Percentiles rank a stretch among this genome's conserved stretches.
Conservation (phyloP, 2,329 filamentous ascomycete genomes). For the Colletotrichum navitas region DNA sequence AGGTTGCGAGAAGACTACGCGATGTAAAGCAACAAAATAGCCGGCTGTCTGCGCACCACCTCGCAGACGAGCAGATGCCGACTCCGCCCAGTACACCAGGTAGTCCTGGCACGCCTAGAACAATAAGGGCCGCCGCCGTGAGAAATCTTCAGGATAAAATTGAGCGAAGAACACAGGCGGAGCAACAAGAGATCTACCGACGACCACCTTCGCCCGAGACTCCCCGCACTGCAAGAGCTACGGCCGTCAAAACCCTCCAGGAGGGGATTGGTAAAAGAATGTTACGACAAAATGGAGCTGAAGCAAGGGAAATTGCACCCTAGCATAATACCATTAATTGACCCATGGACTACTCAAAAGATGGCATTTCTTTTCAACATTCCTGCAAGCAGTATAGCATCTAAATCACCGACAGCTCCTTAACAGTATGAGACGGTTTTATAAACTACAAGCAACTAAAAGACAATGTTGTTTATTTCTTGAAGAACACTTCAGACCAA, state of each 20-base stretch:
- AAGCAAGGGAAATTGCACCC: not conserved
- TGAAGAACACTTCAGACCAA: too few species aligned
- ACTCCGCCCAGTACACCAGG: not conserved
- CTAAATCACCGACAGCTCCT: too few species aligned
- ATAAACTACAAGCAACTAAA: too few species aligned
- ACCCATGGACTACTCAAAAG: too few species aligned
- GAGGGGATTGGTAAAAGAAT: slow-evolving; percentile 31
- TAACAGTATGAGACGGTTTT: too few species aligned
- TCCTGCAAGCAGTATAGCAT: too few species aligned
- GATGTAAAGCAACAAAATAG: slow-evolving; percentile 14
- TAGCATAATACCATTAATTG: too few species aligned
- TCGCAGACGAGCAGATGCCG: not conserved
- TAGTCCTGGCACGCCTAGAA: slow-evolving; percentile 9
- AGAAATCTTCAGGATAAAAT: slow-evolving; percentile 8
- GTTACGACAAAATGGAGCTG: slow-evolving; percentile 10
- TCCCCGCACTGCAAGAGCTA: slow-evolving; percentile 18
- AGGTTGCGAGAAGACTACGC: slow-evolving; percentile 20
- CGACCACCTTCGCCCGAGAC: slow-evolving; percentile 5
- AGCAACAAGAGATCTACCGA: not conserved
- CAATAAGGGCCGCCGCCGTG: slow-evolving; percentile 11
- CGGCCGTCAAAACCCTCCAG: slow-evolving; percentile 24
- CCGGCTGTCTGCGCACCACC: not conserved
- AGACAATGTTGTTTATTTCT: too few species aligned
- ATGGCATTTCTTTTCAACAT: too few species aligned
- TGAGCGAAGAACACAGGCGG: not conserved